These are phyloP conservation scores for Sporodiniella umbellata DNA, from an alignment of 371 early-diverging fungal species.

Conservation along the genomic window DNA sequence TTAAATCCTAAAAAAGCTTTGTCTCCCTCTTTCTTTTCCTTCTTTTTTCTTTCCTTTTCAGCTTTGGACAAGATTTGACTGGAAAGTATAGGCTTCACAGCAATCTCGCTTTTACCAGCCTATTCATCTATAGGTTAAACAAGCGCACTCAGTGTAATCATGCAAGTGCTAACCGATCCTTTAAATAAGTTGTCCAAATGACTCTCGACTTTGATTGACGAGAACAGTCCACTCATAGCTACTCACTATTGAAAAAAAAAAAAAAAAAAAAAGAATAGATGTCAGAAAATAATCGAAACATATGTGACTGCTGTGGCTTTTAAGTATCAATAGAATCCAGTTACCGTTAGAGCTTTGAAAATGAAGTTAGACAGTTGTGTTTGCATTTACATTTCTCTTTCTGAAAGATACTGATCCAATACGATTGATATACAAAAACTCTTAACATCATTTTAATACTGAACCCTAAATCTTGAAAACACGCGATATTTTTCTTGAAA, in stretches of 20 bases:
- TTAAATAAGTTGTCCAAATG: slow-evolving; percentile 23
- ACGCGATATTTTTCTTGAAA: too few species aligned
- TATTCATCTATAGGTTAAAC: background rate
- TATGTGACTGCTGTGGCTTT: background rate
- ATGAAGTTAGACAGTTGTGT: too few species aligned
- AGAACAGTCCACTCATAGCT: slow-evolving; percentile 18
- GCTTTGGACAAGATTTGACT: slow-evolving; percentile 8
- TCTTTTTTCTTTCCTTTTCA: slow-evolving; percentile 24
- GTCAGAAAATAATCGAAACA: background rate
- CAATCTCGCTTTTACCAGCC: slow-evolving; percentile 31
- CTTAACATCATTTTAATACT: too few species aligned
- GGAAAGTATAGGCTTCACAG: slow-evolving; percentile 13
- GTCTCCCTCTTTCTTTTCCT: slow-evolving; percentile 21
- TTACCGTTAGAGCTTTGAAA: too few species aligned
- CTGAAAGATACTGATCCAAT: too few species aligned
- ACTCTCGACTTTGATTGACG: slow-evolving; percentile 14
- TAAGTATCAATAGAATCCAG: too few species aligned
- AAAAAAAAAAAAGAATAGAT: background rate
- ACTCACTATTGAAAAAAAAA: background rate
- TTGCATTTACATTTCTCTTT: too few species aligned
- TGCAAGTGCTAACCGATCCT: too few species aligned
- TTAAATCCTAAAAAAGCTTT: slow-evolving; percentile 33
- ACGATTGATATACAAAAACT: too few species aligned
- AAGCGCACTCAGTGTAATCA: too few species aligned
- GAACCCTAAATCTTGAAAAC: too few species aligned